Evolutionary conservation across 148 eudicot genomes (phyloP).

Genomic region (Persicaria maculosa): DNA sequence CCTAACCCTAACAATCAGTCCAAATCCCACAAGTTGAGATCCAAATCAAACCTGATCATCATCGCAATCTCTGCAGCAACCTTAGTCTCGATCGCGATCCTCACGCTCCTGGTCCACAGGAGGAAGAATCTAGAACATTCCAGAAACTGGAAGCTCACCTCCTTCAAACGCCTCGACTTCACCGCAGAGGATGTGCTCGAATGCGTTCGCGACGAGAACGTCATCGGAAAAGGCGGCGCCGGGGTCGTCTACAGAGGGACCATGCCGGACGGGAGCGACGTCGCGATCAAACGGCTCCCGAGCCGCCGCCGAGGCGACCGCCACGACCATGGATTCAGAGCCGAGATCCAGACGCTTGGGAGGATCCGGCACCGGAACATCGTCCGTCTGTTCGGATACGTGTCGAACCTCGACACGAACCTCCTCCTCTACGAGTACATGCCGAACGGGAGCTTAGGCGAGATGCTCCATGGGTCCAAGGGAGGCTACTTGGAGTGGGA

Average conservation of each 20-base stretch:
- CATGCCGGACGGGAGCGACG: conserved; percentile 53
- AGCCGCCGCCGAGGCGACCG: conserved; percentile 28
- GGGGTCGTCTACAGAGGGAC: conserved; percentile 85
- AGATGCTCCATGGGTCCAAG: conserved; percentile 70
- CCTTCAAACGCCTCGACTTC: conserved; percentile 66
- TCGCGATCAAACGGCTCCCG: conserved; percentile 64
- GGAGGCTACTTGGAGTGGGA: conserved; percentile 84
- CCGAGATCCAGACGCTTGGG: conserved; percentile 79
- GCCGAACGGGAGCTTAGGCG: conserved; percentile 89
- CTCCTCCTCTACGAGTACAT: conserved; percentile 81
- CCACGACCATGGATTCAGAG: conserved; percentile 61
- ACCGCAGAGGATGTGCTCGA: conserved; percentile 59
- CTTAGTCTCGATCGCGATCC: not conserved
- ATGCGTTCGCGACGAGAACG: conserved; percentile 68
- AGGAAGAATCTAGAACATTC: conserved; percentile 37
- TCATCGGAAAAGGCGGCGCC: conserved; percentile 90
- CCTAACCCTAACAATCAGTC: not conserved
- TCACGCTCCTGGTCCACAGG: conserved; percentile 18
- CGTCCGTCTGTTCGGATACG: conserved; percentile 65
- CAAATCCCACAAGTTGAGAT: conserved; percentile 17
- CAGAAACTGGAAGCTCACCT: conserved; percentile 60
- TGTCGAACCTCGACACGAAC: conserved; percentile 66
- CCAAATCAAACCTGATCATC: conserved; percentile 18
- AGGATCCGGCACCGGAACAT: conserved; percentile 69
- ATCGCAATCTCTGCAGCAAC: conserved; percentile 1